Conservation (phyloP, 2,329 filamentous ascomycete genomes). For the Scedosporium aurantiacum region DNA sequence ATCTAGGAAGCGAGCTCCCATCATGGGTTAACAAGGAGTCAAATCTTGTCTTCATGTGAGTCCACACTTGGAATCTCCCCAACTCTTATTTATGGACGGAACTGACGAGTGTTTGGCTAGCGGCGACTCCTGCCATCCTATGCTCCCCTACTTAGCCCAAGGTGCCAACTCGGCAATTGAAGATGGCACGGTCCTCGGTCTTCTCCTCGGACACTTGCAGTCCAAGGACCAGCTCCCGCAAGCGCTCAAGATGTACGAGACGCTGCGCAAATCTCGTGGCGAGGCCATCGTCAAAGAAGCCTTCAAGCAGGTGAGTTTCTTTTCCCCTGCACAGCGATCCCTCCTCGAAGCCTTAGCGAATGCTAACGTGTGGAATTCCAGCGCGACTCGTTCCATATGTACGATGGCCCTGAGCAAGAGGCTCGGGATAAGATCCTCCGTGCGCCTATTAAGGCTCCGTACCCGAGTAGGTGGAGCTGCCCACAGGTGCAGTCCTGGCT, state of each 20-base stretch:
- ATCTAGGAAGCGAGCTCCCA: slow-evolving; percentile 33
- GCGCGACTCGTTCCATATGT: slow-evolving; percentile 4
- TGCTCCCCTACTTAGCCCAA: slow-evolving; percentile 37
- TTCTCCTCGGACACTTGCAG: slow-evolving; percentile 28
- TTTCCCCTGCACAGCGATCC: background rate
- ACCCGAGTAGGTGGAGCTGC: slow-evolving; percentile 47
- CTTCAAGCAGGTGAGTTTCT: slow-evolving; percentile 17
- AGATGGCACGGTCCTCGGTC: slow-evolving; percentile 23
- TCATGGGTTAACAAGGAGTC: slow-evolving; percentile 42
- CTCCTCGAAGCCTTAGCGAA: background rate
- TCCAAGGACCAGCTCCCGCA: slow-evolving; percentile 32
- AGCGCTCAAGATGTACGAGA: slow-evolving; percentile 38
- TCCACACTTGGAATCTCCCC: slow-evolving; percentile 9
- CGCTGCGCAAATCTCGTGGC: slow-evolving; percentile 42
- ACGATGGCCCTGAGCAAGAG: slow-evolving; percentile 4
- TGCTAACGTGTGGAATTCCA: background rate
- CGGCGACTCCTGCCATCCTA: slow-evolving; percentile 34
- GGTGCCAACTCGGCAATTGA: slow-evolving; percentile 30
- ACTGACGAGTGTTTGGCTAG: slow-evolving; percentile 21
- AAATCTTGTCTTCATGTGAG: slow-evolving; percentile 38
- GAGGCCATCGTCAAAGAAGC: slow-evolving; percentile 2
- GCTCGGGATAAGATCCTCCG: slow-evolving; percentile 32
- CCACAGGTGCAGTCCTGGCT: slow-evolving; percentile 52
- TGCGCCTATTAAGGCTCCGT: slow-evolving; percentile 37
- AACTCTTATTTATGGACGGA: background rate